Percentiles rank a stretch among this genome's conserved stretches.
Evolutionary conservation across 345 rosid genomes (phyloP).

Genomic region (Excoecaria cochinchinensis): DNA sequence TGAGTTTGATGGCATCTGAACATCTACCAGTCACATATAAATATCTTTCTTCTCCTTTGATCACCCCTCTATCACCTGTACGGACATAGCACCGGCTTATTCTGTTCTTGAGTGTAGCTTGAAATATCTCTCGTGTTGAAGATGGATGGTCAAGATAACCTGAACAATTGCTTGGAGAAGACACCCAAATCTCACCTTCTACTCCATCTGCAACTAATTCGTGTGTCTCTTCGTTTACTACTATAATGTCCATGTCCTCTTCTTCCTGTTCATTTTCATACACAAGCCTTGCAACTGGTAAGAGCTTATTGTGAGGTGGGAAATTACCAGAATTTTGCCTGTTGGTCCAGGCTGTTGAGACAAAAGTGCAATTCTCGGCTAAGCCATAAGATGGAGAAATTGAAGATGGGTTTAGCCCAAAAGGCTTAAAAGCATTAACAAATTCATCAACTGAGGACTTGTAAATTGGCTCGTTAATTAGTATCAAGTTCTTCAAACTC

Average conservation of each 20-base stretch:
- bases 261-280: conserved; percentile 21
- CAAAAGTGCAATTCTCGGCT: conserved; percentile 66
- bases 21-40: conserved; percentile 57
- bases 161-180: conserved; percentile 63
- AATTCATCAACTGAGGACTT: conserved; percentile 43
- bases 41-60: conserved; percentile 47
- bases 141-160: conserved; percentile 58
- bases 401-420: conserved; percentile 43
- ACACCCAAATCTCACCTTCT: conserved; percentile 68
- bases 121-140: conserved; percentile 42
- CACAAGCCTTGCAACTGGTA: conserved; percentile 51
- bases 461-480: conserved; percentile 62
- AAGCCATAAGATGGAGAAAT: conserved; percentile 65
- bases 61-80: conserved; percentile 53
- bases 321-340: conserved; percentile 11
- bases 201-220: conserved; percentile 47
- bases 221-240: conserved; percentile 45
- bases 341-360: conserved; percentile 55
- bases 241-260: conserved; percentile 47
- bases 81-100: conserved; percentile 36
- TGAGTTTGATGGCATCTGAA: conserved; percentile 39
- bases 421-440: conserved; percentile 33
- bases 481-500: conserved; percentile 52
- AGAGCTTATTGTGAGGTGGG: conserved; percentile 47
- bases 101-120: conserved; percentile 36